Conservation (phyloP, 2,329 filamentous ascomycete species). For the Didymella glomerata region DNA sequence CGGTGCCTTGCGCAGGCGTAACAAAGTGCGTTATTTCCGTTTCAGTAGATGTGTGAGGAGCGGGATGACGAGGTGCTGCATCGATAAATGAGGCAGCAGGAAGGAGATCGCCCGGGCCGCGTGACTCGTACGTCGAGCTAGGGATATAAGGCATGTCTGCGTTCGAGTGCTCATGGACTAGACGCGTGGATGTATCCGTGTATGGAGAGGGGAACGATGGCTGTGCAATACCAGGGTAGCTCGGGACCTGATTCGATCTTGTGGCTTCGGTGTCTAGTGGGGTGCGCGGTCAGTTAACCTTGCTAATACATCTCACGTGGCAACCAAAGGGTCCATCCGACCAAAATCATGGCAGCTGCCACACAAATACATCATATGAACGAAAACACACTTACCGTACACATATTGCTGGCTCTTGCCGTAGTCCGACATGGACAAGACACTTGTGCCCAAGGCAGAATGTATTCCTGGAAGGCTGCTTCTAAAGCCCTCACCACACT, state of each 20-base stretch:
- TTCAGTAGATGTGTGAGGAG: constrained; percentile 52
- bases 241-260: constrained; percentile 66
- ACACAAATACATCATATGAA: constrained; percentile 52
- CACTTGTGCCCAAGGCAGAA: constrained; percentile 50
- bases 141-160: constrained; percentile 57
- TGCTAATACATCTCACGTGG: constrained; percentile 50
- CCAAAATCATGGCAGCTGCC: constrained; percentile 48
- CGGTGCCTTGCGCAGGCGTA: constrained; percentile 73
- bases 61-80: constrained; percentile 64
- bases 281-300: constrained; percentile 57
- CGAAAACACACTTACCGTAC: constrained; percentile 73
- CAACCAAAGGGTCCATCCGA: constrained; percentile 46
- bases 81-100: constrained; percentile 64
- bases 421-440: constrained; percentile 83
- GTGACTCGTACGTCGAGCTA: constrained; percentile 60
- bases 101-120: constrained; percentile 51
- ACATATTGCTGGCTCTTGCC: constrained; percentile 78
- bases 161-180: constrained; percentile 58
- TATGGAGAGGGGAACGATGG: constrained; percentile 60
- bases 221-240: constrained; percentile 59
- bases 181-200: constrained; percentile 58
- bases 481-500: constrained; percentile 44
- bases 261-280: constrained; percentile 66
- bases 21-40: constrained; percentile 69
- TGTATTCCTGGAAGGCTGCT: constrained; percentile 62